These are phyloP conservation scores for Pythium insidiosum DNA, from an alignment of 352 stramenopile genomes.

Conservation along the genomic window DNA sequence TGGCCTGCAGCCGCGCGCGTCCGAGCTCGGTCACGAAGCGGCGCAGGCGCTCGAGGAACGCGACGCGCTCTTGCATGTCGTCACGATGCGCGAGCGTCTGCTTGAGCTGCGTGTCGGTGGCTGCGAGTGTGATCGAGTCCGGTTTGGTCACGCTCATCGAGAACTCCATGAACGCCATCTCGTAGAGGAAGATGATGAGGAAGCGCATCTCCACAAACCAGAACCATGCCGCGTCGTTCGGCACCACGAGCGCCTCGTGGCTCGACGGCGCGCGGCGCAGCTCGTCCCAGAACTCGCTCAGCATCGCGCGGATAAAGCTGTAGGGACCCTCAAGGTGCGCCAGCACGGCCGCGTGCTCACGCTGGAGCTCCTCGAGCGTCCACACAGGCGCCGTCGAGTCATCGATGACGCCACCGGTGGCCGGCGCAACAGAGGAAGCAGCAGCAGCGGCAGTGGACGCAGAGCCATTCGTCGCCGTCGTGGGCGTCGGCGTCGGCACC, in stretches of 20 bases:
- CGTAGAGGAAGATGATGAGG: conserved; percentile 74
- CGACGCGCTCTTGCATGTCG: conserved; percentile 73
- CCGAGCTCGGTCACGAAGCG: conserved; percentile 52
- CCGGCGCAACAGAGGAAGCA: neutral
- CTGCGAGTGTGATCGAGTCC: conserved; percentile 41
- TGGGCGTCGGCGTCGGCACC: too few species aligned
- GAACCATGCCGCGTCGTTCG: conserved; percentile 64
- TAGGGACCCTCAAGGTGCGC: conserved; percentile 11
- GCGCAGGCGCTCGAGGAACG: conserved; percentile 54
- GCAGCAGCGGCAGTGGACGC: too few species aligned
- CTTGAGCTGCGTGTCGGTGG: conserved; percentile 21
- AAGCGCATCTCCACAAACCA: conserved; percentile 81
- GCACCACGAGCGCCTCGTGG: conserved; percentile 21
- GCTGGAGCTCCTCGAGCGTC: conserved; percentile 1
- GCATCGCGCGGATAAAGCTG: conserved; percentile 50
- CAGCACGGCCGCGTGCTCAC: conserved; percentile 11
- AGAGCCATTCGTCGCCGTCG: too few species aligned
- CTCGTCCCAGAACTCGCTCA: conserved; percentile 65
- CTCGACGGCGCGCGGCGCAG: conserved; percentile 41
- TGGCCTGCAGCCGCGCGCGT: conserved; percentile 38
- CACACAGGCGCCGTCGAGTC: neutral
- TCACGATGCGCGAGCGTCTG: conserved; percentile 50
- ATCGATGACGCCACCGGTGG: neutral
- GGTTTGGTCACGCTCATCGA: conserved; percentile 77
- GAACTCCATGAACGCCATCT: conserved; percentile 85